phyloP scores from a whole-genome alignment of 1,139 yeast species.

The Kodamaea plutei region DNA sequence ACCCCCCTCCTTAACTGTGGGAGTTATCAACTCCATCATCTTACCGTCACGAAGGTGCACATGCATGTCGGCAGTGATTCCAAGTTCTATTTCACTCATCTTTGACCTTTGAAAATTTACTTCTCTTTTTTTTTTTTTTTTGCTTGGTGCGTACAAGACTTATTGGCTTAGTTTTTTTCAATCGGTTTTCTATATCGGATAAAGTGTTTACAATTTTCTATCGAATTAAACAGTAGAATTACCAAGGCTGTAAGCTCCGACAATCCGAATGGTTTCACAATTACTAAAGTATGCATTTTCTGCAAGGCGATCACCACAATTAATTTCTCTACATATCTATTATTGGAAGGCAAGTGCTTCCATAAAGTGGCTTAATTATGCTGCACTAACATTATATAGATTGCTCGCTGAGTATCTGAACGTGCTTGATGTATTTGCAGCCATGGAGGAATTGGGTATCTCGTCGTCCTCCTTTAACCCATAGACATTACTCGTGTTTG shows the following conservation, averaged over 20 bases:
- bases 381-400: slow-evolving; percentile 2
- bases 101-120: not conserved
- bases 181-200: too few relatives aligned
- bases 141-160: not conserved
- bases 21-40: slow-evolving; percentile 89
- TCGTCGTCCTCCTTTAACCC: slow-evolving; percentile 4
- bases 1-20: slow-evolving; percentile 88
- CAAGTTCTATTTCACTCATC: slow-evolving; percentile 50
- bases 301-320: too few relatives aligned
- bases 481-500: not conserved
- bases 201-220: too few relatives aligned
- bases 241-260: too few relatives aligned
- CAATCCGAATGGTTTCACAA: too few relatives aligned
- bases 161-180: not conserved
- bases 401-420: slow-evolving; percentile 2
- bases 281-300: too few relatives aligned
- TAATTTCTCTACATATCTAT: too few relatives aligned
- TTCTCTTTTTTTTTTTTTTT: too few relatives aligned
- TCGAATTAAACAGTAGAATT: too few relatives aligned
- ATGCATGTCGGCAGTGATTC: slow-evolving; percentile 91
- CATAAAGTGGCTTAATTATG: too few relatives aligned
- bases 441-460: slow-evolving; percentile 2
- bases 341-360: too few relatives aligned
- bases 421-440: not conserved
- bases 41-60: slow-evolving; percentile 92